Evolutionary conservation across 208 protist species (phyloP), one percentile per base, ranked within the genome.

Genomic region (Naegleria gruberi): DNA sequence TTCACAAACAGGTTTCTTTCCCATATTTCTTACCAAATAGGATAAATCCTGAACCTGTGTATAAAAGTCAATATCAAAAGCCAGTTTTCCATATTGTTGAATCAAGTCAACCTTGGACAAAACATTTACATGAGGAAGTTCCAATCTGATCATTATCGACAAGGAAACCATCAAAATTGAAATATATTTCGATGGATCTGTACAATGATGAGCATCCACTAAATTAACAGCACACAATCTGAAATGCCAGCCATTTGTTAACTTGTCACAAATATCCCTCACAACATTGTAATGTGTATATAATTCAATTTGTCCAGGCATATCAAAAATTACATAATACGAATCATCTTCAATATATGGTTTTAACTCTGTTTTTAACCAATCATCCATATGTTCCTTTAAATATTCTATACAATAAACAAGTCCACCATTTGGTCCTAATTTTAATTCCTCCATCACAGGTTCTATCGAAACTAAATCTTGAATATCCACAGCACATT

Each of bases 291-390:
- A 94, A 92, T 99, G 96, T 40, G 98, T 95, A 92, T 99, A 99
- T 45, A 99, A 97, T 94, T 99, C 98, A 23, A 99, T 97, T 93
- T 99, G 99, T 10, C 99, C 99, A 0, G 99, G 99, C 90, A 95
- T 98, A 94, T 99, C 99, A 81, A 99, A 97, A 45, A 99, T 91
- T 15, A 99, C 89, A 87, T 97, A 98, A 90, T 98, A 96, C 6
- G 17, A 37, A 73, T 96, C 97, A 91, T 82, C 91, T 26, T 83
- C 74, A 37, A 86, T 86, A 30, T 87, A 73, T 30, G 93, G 92
- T 89, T 44, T 19, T 40, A 12, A n/a, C 77, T 82, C 46, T 46
- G 12, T 86, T 86, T n/a, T 93, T 73, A 57, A 74, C 87, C 57
- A 65, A 47, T 86, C 81, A 19, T 91, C 34, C 4, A 37, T 89